phyloP scores from a whole-genome alignment of 495 filamentous ascomycete genomes.

The Jackrogersella minutella region DNA sequence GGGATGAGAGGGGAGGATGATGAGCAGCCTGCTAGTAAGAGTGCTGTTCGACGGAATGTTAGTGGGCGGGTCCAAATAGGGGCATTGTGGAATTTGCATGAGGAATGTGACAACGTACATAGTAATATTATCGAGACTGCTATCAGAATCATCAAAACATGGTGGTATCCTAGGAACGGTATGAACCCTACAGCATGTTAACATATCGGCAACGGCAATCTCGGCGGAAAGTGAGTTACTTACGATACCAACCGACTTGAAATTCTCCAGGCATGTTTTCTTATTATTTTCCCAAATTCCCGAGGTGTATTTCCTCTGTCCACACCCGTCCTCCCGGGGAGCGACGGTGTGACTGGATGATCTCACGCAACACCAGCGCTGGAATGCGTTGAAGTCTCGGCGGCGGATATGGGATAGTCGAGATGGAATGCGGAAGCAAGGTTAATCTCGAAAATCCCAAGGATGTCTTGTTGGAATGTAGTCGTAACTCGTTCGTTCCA shows the following conservation, averaged over 20 bases:
- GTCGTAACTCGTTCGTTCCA: slow-evolving; percentile 5
- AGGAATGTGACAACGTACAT: slow-evolving; percentile 67
- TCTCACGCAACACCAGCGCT: slow-evolving; percentile 39
- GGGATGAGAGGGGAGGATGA: slow-evolving; percentile 78
- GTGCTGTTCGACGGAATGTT: slow-evolving; percentile 57
- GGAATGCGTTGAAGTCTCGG: slow-evolving; percentile 35
- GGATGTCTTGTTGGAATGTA: slow-evolving; percentile 31
- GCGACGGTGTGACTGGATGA: slow-evolving; percentile 44
- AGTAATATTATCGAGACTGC: slow-evolving; percentile 92
- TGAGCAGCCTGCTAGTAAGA: slow-evolving; percentile 81
- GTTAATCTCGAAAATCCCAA: slow-evolving; percentile 41
- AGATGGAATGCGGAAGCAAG: slow-evolving; percentile 42
- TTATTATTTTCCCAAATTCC: slow-evolving; percentile 33
- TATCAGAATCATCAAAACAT: slow-evolving; percentile 97
- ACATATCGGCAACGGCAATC: neutral
- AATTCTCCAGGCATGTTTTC: slow-evolving; percentile 47
- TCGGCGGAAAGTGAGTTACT: slow-evolving; percentile 28
- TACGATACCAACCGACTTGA: slow-evolving; percentile 58
- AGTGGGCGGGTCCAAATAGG: neutral
- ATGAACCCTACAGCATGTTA: slow-evolving; percentile 71
- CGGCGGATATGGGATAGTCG: slow-evolving; percentile 25
- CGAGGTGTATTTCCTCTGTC: slow-evolving; percentile 39
- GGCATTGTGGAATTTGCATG: neutral
- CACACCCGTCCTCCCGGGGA: slow-evolving; percentile 54
- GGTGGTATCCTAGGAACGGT: slow-evolving; percentile 97